A percentile compares a stretch with the other conserved stretches of the same genome.
phyloP scores from a whole-genome alignment of 1,139 yeast genomes.

The Pneumocystis canis region DNA sequence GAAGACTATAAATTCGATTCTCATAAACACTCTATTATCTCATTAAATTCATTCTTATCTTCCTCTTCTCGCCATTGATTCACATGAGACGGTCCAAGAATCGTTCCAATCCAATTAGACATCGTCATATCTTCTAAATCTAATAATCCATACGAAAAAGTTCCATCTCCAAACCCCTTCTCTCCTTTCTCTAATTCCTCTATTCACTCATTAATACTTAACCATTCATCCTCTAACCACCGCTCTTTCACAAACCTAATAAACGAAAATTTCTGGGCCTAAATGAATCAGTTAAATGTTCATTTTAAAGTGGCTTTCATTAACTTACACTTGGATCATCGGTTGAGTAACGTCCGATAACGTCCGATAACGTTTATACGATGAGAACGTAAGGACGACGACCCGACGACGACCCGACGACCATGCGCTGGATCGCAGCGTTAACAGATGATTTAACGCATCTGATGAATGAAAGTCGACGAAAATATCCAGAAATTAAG shows the following conservation, averaged over 20 bases:
- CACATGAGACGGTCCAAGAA: constrained; percentile 88
- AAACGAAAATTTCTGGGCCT: background rate
- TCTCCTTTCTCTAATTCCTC: constrained; percentile 98
- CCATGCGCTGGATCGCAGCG: background rate
- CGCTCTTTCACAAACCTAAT: background rate
- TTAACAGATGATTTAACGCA: constrained; percentile 38
- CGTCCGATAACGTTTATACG: too few species aligned
- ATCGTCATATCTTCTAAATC: constrained; percentile 80
- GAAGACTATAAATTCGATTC: constrained; percentile 77
- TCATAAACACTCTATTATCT: constrained; percentile 53
- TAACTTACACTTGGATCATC: too few species aligned
- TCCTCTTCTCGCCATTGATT: too few species aligned
- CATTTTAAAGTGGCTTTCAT: too few species aligned
- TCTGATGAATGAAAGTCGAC: constrained; percentile 53
- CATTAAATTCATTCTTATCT: too few species aligned
- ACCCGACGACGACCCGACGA: too few species aligned
- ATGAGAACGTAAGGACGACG: too few species aligned
- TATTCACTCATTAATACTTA: too few species aligned
- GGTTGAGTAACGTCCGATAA: too few species aligned
- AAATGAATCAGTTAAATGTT: too few species aligned
- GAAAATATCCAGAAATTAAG: constrained; percentile 53
- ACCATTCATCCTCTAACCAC: too few species aligned
- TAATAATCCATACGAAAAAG: constrained; percentile 83
- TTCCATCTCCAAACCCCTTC: constrained; percentile 92
- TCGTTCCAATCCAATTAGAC: constrained; percentile 94